Conservation (phyloP, 768 basidiomycete species). For the Phylloporus arenicola region DNA sequence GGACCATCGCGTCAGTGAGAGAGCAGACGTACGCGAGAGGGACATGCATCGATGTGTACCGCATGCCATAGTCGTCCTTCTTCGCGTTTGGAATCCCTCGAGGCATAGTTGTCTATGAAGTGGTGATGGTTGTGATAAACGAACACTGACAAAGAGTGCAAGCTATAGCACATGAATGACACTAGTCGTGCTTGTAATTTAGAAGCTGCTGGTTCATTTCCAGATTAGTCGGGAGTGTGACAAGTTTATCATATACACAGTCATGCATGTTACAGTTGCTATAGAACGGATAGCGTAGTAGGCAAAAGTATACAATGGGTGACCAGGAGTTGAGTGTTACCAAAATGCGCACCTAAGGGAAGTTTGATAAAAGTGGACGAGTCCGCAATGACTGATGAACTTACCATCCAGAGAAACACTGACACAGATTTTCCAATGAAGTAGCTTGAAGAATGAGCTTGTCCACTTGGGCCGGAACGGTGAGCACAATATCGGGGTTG, state of each 20-base stretch:
- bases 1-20: slow-evolving; percentile 2
- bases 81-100: slow-evolving; percentile 78
- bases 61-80: slow-evolving; percentile 76
- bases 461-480: slow-evolving; percentile 83
- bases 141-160: not conserved
- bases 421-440: slow-evolving; percentile 90
- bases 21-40: slow-evolving; percentile 56
- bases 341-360: slow-evolving; percentile 66
- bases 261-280: slow-evolving; percentile 20
- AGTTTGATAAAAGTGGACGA: slow-evolving; percentile 2
- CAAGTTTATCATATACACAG: not conserved
- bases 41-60: slow-evolving; percentile 76
- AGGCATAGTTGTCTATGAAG: slow-evolving; percentile 48
- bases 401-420: slow-evolving; percentile 93
- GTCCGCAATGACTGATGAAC: not conserved
- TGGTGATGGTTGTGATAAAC: not conserved
- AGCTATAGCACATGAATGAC: not conserved
- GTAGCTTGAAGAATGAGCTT: slow-evolving; percentile 92
- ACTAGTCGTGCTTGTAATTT: not conserved
- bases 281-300: slow-evolving; percentile 9
- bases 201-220: slow-evolving; percentile 4
- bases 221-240: slow-evolving; percentile 11
- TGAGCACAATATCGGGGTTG: slow-evolving; percentile 71
- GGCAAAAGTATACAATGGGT: slow-evolving; percentile 9
- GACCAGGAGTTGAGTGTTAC: slow-evolving; percentile 34